Percentiles rank a stretch among this genome's conserved stretches.
These are phyloP conservation scores for Poterioochromonas sp. DNA, from an alignment of 352 stramenopile species.

Conservation along the genomic window DNA sequence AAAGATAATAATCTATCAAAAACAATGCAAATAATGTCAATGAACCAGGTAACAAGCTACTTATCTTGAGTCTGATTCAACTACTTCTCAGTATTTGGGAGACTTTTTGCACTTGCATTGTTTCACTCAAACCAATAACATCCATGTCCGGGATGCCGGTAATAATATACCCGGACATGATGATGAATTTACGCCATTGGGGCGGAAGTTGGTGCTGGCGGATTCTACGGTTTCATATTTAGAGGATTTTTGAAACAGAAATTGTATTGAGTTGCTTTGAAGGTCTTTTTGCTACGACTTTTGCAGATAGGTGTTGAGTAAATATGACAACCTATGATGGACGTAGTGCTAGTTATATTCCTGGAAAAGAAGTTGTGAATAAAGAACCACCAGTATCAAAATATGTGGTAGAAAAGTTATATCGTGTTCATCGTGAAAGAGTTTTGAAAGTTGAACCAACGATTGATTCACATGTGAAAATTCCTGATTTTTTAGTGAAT, in stretches of 20 bases:
- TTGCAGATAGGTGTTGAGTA: constrained; percentile 13
- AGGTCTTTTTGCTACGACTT: constrained; percentile 12
- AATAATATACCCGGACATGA: neutral
- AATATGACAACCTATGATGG: constrained; percentile 1
- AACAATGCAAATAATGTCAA: constrained; percentile 12
- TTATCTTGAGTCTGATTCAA: constrained; percentile 12
- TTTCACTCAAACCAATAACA: constrained; percentile 12
- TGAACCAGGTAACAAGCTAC: neutral
- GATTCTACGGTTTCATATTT: constrained; percentile 15
- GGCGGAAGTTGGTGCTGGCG: constrained; percentile 4
- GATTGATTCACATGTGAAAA: neutral
- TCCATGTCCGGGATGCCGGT: constrained; percentile 2
- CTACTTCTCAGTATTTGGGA: constrained; percentile 5
- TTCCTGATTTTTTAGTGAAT: constrained; percentile 9
- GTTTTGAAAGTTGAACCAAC: neutral
- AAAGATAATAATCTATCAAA: constrained; percentile 19
- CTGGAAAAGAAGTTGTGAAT: neutral
- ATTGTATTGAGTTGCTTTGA: constrained; percentile 15
- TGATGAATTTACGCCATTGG: constrained; percentile 10
- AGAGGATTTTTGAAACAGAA: constrained; percentile 15
- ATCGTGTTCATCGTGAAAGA: neutral
- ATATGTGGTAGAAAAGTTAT: constrained; percentile 10
- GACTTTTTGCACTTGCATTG: constrained; percentile 13
- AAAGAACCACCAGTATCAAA: neutral
- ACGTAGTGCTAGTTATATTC: neutral